These are phyloP conservation scores for Podaxis carcinomalis DNA, from an alignment of 768 basidiomycete genomes.

Conservation along the genomic window DNA sequence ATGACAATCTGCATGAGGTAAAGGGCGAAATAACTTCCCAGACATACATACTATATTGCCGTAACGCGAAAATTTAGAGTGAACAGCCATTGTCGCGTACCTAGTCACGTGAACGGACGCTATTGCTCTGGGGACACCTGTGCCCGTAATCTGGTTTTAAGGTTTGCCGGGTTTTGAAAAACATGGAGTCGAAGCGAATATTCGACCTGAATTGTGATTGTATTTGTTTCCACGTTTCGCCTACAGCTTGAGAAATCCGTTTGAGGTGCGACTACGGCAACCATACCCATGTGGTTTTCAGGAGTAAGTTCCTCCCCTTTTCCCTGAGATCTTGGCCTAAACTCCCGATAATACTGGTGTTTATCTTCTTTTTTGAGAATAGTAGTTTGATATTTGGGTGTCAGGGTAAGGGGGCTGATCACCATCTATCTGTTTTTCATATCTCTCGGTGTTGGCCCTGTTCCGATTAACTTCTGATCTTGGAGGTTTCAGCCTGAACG, in stretches of 20 bases:
- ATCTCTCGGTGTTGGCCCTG: constrained; percentile 5
- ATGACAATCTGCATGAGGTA: background rate
- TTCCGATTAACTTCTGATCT: constrained; percentile 5
- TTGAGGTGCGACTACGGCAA: background rate
- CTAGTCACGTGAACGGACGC: constrained; percentile 2
- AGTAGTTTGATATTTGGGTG: constrained; percentile 5
- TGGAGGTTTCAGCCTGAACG: background rate
- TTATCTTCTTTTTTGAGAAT: background rate
- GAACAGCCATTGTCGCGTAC: background rate
- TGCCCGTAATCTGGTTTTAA: background rate
- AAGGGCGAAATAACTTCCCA: background rate
- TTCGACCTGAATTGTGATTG: background rate
- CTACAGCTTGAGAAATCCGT: background rate
- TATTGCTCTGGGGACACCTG: background rate
- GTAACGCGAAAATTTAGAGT: background rate
- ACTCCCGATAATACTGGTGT: background rate
- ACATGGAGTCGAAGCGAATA: background rate
- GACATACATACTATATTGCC: background rate
- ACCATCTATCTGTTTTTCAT: background rate
- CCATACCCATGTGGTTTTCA: constrained; percentile 1
- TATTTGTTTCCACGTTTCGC: constrained; percentile 2
- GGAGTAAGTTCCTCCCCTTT: background rate
- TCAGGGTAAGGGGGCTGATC: background rate
- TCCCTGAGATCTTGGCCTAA: constrained; percentile 2
- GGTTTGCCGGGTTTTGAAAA: constrained; percentile 3